Base-by-base conservation (phyloP, 1,284 basidiomycete genomes). In the Rhodotorula sp. region DNA sequence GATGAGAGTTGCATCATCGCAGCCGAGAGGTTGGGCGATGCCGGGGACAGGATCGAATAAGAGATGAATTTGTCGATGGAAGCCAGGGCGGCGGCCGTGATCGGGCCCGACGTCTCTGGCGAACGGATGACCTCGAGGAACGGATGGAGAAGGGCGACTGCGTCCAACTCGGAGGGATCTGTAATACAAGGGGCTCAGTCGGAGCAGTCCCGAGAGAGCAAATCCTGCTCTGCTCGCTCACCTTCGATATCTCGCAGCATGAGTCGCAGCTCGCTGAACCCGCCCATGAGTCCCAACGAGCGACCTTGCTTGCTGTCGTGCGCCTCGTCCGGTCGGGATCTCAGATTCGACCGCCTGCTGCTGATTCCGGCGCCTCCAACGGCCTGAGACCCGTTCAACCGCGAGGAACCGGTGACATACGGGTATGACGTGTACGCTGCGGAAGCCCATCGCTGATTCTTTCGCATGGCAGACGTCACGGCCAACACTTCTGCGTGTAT, bases 391-490 rank as follows among this genome's bases (percentile, higher is more conserved):
- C 74, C n/a, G 38, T 66, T 38, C 66, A 66, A 83, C 84, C 64
- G 83, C 26, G 15, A 86, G 56, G 70, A 66, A 19, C 55, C 60
- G 31, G 23, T 55, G 10, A 64, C 52, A 38, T 62, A 62, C n/a
- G 72, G 57, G 52, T 66, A 77, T 21, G 60, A 86, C 85, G 78
- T 87, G 85, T 55, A 86, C 84, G 60, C 86, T 2, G 65, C 59
- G 28, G 89, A 86, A 21, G 93, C 89, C 93, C 93, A 95, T 62
- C 93, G 88, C 61, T 93, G 92, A 82, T 95, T 95, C 83, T 95
- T 93, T 80, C 95, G 91, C 92, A 99, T 97, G n/a, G 88, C 87
- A 6, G 93, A 93, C 55, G 93, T 97, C 77, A 99, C 91, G 18
- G 92, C 86, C 67, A 95, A 86, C 74, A 97, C 91, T 84, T 98